A percentile compares a stretch with the other conserved stretches of the same genome.
phyloP scores from a whole-genome alignment of 352 stramenopile species.

The Globisporangium spiculum region DNA sequence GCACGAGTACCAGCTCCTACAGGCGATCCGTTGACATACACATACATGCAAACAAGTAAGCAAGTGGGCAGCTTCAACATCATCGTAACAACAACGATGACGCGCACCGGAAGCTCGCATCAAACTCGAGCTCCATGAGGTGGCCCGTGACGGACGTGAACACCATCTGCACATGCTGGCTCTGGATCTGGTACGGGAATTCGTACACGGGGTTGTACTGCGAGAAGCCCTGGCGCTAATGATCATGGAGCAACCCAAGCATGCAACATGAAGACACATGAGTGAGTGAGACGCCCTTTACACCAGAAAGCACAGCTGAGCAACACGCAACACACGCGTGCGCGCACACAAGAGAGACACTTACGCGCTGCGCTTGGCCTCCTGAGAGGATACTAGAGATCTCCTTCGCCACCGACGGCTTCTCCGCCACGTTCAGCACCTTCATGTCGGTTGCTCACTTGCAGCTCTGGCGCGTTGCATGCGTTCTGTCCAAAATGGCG shows the following conservation, averaged over 20 bases:
- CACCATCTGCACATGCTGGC: slow-evolving; percentile 86
- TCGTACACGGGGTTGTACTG: slow-evolving; percentile 92
- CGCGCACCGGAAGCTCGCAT: slow-evolving; percentile 50
- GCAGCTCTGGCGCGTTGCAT: slow-evolving; percentile 3
- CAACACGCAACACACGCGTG: slow-evolving; percentile 3
- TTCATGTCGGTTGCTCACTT: slow-evolving; percentile 40
- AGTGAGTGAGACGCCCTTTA: not conserved
- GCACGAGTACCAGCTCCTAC: slow-evolving; percentile 93
- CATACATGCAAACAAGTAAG: slow-evolving; percentile 33
- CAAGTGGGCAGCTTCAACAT: not conserved
- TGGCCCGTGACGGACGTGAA: slow-evolving; percentile 98
- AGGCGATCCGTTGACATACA: not conserved
- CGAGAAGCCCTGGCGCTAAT: slow-evolving; percentile 63
- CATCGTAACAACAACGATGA: not conserved
- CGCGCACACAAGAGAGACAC: slow-evolving; percentile 14
- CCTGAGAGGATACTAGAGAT: slow-evolving; percentile 93
- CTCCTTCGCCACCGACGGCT: slow-evolving; percentile 98
- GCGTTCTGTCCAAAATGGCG: slow-evolving; percentile 12
- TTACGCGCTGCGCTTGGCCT: slow-evolving; percentile 53
- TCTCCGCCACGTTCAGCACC: slow-evolving; percentile 99
- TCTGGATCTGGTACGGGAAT: slow-evolving; percentile 85
- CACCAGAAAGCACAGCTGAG: not conserved
- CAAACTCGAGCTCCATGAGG: slow-evolving; percentile 98
- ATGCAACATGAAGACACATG: not conserved
- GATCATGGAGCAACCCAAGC: not conserved